Evolutionary conservation across 768 basidiomycete genomes (phyloP), one percentile per base, ranked within the genome.

Genomic region (Lentinus tigrinus): DNA sequence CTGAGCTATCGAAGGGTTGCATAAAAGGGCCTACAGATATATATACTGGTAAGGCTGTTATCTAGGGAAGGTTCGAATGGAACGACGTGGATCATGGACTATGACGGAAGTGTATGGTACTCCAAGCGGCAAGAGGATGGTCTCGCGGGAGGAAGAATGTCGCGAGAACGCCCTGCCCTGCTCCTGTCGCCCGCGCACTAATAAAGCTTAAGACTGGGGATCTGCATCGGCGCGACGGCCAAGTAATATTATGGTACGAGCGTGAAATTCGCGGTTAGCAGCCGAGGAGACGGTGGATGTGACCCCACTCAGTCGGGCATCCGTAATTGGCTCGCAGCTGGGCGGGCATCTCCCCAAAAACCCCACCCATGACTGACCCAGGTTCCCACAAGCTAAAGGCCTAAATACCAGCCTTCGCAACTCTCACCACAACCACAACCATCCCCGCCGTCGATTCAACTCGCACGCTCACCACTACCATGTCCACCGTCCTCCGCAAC

Each of bases 401-500:
- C 34, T 14, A 16, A 10, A 14, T 23, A 6, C 34, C 48, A 19
- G 11, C 19, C 51, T 17, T 43, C 40, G 13, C 51, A 40, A 26
- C 31, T 37, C 52, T 42, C 34, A 36, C 52, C 42, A 21, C 51
- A 26, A 47, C 53, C 38, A 37, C 50, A 34, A 44, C 28, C 58
- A 37, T 50, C 51, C 21, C 56, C 40, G 10, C 34, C 56, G 40
- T 60, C 51, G 51, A 51, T 43, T 55, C 54, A 34, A 31, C 62
- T 26, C 51, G 28, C 47, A 26, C 58, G 27, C 23, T 57, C 55
- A 60, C 58, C 55, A 60, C 58, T 53, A 60, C 62, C 54, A 71
- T 74, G 69, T 70, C 72, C 47, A 67, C 72, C 57, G 56, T 62
- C 46, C 26, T 70, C 52, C 73, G 70, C 62, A n/a, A 63, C 52